Percentiles rank a stretch among this genome's conserved stretches.
phyloP scores from a whole-genome alignment of 768 basidiomycete genomes.

The Suillus weaverae region DNA sequence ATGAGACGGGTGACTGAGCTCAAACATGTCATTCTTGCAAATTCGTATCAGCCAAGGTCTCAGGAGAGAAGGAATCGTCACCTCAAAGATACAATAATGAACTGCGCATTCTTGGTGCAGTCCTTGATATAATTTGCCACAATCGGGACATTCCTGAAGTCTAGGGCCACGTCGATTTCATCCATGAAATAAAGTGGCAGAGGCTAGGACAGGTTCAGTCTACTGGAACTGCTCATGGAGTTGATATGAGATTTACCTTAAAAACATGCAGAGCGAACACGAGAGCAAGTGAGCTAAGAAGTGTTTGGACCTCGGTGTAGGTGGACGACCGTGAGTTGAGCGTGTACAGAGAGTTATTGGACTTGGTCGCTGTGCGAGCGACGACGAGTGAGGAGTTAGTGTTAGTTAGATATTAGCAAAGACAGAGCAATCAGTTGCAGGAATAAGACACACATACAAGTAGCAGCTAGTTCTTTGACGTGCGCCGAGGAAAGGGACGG shows the following conservation, averaged over 20 bases:
- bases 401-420: too few relatives aligned
- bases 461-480: too few relatives aligned
- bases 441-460: too few relatives aligned
- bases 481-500: too few relatives aligned
- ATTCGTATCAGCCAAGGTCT: neutral
- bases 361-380: constrained; percentile 83
- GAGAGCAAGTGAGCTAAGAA: constrained; percentile 85
- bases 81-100: constrained; percentile 98
- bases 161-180: constrained; percentile 92
- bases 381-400: constrained; percentile 85
- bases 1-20: constrained; percentile 95
- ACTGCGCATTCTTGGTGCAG: constrained; percentile 94
- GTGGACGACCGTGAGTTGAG: constrained; percentile 78
- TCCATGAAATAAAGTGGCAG: constrained; percentile 99
- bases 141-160: constrained; percentile 98
- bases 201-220: constrained; percentile 50
- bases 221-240: neutral
- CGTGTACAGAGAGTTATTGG: constrained; percentile 87
- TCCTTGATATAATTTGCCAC: constrained; percentile 99
- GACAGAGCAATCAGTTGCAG: too few relatives aligned
- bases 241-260: constrained; percentile 56
- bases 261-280: constrained; percentile 97
- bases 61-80: constrained; percentile 29
- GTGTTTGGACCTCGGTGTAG: constrained; percentile 90
- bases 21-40: constrained; percentile 93